A percentile compares a stretch with the other conserved stretches of the same genome.
Conservation (phyloP, 75 land plant genomes). For the Selaginella tamariscina region DNA sequence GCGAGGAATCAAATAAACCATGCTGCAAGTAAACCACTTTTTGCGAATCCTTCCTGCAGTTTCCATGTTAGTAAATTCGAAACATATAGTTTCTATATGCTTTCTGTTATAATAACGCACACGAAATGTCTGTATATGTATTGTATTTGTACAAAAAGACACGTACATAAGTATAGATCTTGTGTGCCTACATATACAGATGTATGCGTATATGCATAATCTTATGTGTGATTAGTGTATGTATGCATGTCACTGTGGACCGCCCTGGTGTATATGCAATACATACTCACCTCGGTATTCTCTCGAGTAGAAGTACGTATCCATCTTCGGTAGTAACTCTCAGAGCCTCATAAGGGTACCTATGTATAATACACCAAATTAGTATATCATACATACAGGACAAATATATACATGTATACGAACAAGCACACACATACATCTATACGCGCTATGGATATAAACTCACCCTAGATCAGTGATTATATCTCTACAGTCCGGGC, state of each 20-base stretch:
- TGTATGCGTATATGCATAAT: too few relatives aligned
- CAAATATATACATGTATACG: neutral
- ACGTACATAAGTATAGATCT: neutral
- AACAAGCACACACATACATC: too few relatives aligned
- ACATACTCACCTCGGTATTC: conserved; percentile 89
- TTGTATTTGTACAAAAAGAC: neutral
- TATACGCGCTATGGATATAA: too few relatives aligned
- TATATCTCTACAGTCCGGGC: conserved; percentile 87
- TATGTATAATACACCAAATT: conserved; percentile 12
- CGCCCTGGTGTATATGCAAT: too few relatives aligned
- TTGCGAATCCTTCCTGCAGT: conserved; percentile 56
- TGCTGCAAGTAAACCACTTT: conserved; percentile 91
- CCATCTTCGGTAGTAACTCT: conserved; percentile 87
- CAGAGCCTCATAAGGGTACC: conserved; percentile 97
- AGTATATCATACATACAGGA: neutral
- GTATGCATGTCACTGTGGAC: too few relatives aligned
- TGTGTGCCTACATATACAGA: too few relatives aligned
- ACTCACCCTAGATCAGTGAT: conserved; percentile 84
- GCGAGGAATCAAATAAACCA: conserved; percentile 91
- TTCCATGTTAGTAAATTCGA: neutral
- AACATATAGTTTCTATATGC: neutral
- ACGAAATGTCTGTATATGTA: conserved; percentile 10
- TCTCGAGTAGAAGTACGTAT: conserved; percentile 79
- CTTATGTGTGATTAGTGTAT: too few relatives aligned
- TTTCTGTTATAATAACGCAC: neutral